Conservation (phyloP, 257 asterid genomes). For the Solanum bulbocastanum region DNA sequence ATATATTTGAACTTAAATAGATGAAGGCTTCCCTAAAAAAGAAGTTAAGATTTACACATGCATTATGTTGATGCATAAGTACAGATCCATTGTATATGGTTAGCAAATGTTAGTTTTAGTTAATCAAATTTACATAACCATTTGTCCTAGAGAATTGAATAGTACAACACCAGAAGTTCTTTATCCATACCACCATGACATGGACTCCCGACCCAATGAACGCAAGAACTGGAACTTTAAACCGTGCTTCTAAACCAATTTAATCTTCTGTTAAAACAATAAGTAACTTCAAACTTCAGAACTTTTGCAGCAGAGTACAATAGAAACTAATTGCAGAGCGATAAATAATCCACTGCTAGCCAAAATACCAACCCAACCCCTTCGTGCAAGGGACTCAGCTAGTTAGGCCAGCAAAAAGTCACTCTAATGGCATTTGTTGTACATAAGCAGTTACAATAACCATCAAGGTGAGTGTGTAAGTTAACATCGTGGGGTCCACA, state of each 20-base stretch:
- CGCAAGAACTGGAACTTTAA: neutral
- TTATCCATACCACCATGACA: neutral
- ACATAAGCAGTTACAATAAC: neutral
- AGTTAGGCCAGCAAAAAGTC: neutral
- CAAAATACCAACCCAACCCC: neutral
- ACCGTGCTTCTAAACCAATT: neutral
- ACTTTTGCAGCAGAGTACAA: neutral
- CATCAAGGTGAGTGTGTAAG: neutral
- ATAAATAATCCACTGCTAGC: neutral
- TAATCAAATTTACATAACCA: neutral
- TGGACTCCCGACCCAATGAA: neutral
- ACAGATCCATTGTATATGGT: neutral
- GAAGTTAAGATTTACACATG: neutral
- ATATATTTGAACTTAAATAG: neutral
- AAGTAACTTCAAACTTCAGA: neutral
- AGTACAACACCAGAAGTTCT: neutral
- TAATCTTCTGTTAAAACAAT: neutral
- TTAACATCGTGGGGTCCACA: neutral
- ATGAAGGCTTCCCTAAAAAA: neutral
- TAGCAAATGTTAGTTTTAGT: neutral
- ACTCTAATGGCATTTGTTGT: neutral
- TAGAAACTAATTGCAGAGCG: neutral
- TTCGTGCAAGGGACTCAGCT: neutral
- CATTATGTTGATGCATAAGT: neutral
- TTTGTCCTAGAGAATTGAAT: neutral